Evolutionary conservation across 1,284 basidiomycete species (phyloP).

Genomic region (Xanthoconium separans): DNA sequence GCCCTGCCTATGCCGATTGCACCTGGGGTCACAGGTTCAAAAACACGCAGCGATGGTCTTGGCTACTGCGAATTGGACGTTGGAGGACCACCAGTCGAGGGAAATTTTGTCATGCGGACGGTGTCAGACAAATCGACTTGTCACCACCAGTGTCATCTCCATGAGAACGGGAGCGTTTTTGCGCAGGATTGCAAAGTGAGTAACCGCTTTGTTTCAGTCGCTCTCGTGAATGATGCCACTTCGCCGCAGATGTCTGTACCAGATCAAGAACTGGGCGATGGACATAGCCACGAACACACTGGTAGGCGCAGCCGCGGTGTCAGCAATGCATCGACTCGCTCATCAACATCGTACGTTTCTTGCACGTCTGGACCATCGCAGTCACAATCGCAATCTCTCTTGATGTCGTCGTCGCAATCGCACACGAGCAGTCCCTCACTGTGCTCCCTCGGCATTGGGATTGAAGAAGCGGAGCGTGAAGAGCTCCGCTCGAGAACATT

Average conservation of each 20-base stretch:
- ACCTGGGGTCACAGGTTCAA: neutral
- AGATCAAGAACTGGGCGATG: neutral
- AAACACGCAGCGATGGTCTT: neutral
- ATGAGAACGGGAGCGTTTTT: neutral
- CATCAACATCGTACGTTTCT: slow-evolving; percentile 22
- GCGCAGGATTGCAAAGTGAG: slow-evolving; percentile 8
- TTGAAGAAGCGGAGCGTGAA: slow-evolving; percentile 28
- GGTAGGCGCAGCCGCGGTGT: slow-evolving; percentile 12
- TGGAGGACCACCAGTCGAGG: neutral
- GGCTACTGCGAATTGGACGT: slow-evolving; percentile 1
- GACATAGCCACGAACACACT: neutral
- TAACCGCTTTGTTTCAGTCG: neutral
- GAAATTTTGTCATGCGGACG: neutral
- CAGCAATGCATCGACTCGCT: slow-evolving; percentile 21
- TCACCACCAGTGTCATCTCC: neutral
- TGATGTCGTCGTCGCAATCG: slow-evolving; percentile 19
- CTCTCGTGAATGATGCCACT: neutral
- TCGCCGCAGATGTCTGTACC: slow-evolving; percentile 6
- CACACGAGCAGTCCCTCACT: slow-evolving; percentile 20
- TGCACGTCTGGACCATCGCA: slow-evolving; percentile 22
- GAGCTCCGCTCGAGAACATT: slow-evolving; percentile 16
- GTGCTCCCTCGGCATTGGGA: slow-evolving; percentile 22
- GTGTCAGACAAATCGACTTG: neutral
- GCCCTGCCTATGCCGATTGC: slow-evolving; percentile 10
- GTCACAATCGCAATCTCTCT: slow-evolving; percentile 16